Percentiles rank a stretch among this genome's conserved stretches.
Conservation (phyloP, 768 basidiomycete genomes). For the Pilatotrama ljubarskyi region DNA sequence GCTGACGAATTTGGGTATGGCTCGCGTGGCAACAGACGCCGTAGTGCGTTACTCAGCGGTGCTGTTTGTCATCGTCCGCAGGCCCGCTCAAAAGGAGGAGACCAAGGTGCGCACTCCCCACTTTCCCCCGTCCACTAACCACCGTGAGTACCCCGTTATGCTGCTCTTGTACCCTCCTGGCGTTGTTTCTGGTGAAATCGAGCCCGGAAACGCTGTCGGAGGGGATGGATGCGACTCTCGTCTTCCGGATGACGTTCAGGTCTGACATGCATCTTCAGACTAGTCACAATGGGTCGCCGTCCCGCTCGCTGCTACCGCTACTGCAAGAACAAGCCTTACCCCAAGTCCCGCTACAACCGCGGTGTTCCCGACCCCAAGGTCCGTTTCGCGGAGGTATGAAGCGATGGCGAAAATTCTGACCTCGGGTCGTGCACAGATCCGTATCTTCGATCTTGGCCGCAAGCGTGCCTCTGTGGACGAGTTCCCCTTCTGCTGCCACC, state of each 20-base stretch:
- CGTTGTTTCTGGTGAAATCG: constrained; percentile 10
- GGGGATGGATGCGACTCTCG: constrained; percentile 25
- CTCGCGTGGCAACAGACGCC: constrained; percentile 10
- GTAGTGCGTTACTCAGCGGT: constrained; percentile 22
- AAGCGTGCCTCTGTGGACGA: constrained; percentile 97
- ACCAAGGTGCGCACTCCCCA: constrained; percentile 10
- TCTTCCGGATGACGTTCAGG: constrained; percentile 26
- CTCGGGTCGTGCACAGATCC: constrained; percentile 59
- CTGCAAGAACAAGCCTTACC: constrained; percentile 99
- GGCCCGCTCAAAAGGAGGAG: constrained; percentile 23
- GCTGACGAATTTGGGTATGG: not conserved
- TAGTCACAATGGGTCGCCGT: constrained; percentile 85
- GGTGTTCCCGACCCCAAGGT: constrained; percentile 97
- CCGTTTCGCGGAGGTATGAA: constrained; percentile 18
- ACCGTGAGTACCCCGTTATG: constrained; percentile 21
- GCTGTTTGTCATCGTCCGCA: constrained; percentile 24
- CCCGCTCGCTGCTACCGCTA: constrained; percentile 98
- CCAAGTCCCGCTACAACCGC: constrained; percentile 94
- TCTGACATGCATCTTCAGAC: constrained; percentile 7
- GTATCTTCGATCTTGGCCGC: constrained; percentile 93
- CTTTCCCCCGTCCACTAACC: constrained; percentile 14
- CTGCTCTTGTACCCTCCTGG: constrained; percentile 9
- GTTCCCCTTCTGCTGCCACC: constrained; percentile 95
- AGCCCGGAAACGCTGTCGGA: constrained; percentile 7
- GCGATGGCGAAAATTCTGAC: not conserved